Percentiles rank a stretch among this genome's conserved stretches.
Evolutionary conservation across 208 protist species (phyloP).

Genomic region (Porcisia hertigi): DNA sequence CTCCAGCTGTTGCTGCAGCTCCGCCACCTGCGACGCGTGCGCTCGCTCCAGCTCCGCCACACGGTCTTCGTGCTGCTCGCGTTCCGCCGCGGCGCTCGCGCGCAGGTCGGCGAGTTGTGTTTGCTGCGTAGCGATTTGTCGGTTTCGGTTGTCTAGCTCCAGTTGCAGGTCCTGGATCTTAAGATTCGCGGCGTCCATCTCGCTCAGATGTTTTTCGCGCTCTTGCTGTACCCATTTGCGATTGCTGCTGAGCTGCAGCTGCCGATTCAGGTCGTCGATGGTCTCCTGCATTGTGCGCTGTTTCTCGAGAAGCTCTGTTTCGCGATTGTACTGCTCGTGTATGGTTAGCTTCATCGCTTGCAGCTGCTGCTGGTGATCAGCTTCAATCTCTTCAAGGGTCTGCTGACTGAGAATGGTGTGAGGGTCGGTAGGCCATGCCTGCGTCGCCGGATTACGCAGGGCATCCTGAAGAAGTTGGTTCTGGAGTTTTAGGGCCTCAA

Average conservation of each 20-base stretch:
- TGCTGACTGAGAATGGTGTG: constrained; percentile 35
- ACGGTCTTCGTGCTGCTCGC: neutral
- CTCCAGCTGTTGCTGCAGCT: constrained; percentile 2
- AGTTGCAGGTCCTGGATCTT: constrained; percentile 23
- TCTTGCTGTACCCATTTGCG: constrained; percentile 50
- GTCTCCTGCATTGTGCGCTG: constrained; percentile 37
- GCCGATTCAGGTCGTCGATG: constrained; percentile 40
- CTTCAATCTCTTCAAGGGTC: constrained; percentile 56
- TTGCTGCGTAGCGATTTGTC: constrained; percentile 12
- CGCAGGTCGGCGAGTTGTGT: constrained; percentile 2
- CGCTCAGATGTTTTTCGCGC: constrained; percentile 33
- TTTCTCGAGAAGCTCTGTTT: constrained; percentile 36
- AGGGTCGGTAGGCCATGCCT: constrained; percentile 28
- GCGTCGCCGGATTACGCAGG: constrained; percentile 40
- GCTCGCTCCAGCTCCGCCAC: constrained; percentile 3
- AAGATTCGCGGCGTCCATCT: constrained; percentile 32
- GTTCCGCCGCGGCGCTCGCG: neutral
- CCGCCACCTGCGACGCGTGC: too few species aligned
- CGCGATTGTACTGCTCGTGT: constrained; percentile 45
- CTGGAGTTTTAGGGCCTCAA: constrained; percentile 55
- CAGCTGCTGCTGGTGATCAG: constrained; percentile 68
- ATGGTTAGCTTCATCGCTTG: constrained; percentile 63
- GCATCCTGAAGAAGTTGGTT: constrained; percentile 61
- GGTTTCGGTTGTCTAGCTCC: constrained; percentile 9
- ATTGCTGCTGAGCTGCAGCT: constrained; percentile 37